Evolutionary conservation across 306 rosid species (phyloP).

Genomic region (Casuarina equisetifolia): DNA sequence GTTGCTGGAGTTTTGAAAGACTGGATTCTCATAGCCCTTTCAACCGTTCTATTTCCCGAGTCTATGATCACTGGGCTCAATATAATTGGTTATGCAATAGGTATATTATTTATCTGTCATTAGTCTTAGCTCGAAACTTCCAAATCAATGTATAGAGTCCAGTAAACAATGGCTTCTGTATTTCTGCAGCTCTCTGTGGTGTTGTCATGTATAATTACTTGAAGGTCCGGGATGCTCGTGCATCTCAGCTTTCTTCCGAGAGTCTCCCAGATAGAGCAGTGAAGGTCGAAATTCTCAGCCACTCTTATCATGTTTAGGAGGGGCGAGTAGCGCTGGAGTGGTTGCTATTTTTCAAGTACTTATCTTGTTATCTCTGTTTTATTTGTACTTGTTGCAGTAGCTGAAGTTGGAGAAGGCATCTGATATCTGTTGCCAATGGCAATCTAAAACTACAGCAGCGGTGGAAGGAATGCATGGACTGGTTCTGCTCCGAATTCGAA

Average conservation of each 20-base stretch:
- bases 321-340: constrained; percentile 2
- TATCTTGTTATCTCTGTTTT: not conserved
- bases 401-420: constrained; percentile 20
- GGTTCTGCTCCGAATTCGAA: not conserved
- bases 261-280: constrained; percentile 18
- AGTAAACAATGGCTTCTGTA: not conserved
- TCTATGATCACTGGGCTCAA: constrained; percentile 84
- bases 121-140: not conserved
- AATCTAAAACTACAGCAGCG: constrained; percentile 7
- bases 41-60: constrained; percentile 92
- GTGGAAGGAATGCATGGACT: constrained; percentile 22
- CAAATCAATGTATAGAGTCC: not conserved
- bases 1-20: constrained; percentile 96
- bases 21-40: constrained; percentile 95
- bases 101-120: constrained; percentile 33
- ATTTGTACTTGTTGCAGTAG: constrained; percentile 5
- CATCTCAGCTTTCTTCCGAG: constrained; percentile 25
- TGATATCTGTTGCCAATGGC: not conserved
- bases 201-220: constrained; percentile 93
- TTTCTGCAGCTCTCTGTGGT: constrained; percentile 77
- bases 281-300: constrained; percentile 19
- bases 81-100: constrained; percentile 91
- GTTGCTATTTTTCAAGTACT: not conserved
- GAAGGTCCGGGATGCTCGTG: constrained; percentile 66
- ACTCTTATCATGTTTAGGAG: constrained; percentile 8